Evolutionary conservation across 2,329 filamentous ascomycete species (phyloP).

Genomic region (Talaromyces pinophilus): DNA sequence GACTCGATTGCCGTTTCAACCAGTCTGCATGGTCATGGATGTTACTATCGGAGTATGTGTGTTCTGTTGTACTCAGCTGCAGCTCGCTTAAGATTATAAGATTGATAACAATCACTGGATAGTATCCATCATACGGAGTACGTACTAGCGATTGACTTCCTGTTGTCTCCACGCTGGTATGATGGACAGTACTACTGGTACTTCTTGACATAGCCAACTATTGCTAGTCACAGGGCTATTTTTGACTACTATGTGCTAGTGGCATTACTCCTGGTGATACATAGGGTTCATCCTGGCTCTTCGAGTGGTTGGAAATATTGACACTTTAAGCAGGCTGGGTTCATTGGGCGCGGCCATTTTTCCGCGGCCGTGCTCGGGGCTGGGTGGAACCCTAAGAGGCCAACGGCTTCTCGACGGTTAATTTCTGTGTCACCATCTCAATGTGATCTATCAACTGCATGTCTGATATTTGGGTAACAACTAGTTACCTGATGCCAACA

Average conservation of each 20-base stretch:
- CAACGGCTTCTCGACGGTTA: constrained; percentile 21
- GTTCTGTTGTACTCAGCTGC: background rate
- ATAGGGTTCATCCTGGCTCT: background rate
- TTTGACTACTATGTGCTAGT: background rate
- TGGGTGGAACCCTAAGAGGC: constrained; percentile 8
- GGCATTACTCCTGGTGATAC: background rate
- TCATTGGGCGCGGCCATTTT: constrained; percentile 4
- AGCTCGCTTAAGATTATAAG: constrained; percentile 4
- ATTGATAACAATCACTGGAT: background rate
- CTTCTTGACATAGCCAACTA: background rate
- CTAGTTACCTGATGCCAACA: background rate
- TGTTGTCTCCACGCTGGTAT: constrained; percentile 4
- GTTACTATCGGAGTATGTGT: background rate
- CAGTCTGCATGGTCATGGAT: background rate
- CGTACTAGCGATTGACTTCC: background rate
- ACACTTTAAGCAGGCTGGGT: background rate
- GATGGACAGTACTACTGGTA: background rate
- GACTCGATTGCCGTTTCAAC: background rate
- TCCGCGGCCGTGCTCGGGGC: constrained; percentile 8
- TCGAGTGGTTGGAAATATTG: background rate
- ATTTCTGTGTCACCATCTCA: constrained; percentile 6
- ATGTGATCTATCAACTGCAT: constrained; percentile 24
- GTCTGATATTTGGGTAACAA: constrained; percentile 22
- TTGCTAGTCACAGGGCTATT: background rate
- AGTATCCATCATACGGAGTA: background rate